Evolutionary conservation across 176 grass and related monocot genomes (phyloP), one percentile per base, ranked within the genome.

Genomic region (Saccharum officinarum): DNA sequence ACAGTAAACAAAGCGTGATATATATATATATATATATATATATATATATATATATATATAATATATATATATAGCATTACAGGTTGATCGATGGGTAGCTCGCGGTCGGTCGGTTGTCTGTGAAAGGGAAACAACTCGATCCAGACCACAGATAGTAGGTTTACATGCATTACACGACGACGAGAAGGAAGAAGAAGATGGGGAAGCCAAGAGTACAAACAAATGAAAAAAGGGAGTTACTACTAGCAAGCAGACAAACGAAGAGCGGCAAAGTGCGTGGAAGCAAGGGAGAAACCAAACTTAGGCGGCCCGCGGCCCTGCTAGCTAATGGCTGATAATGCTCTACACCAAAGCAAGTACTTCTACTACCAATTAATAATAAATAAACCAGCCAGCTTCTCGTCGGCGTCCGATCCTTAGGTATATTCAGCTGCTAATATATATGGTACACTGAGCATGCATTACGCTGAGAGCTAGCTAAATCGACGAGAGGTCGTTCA

Each of bases 71-170:
- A n/a, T n/a, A n/a, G n/a, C n/a, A n/a, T n/a, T n/a, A n/a, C n/a
- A n/a, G 17, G 67, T 42, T 42, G 80, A 82, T 55, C 55, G 67
- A 45, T 75, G 38, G 75, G 80, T 89, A 91, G 83, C 89, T 82
- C 86, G 82, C 76, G 88, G 91, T 92, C 69, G 89, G 96, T 89
- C 83, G 91, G 96, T 98, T 95, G 93, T 92, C 91, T 86, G 74
- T 68, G 67, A 52, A 61, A 63, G 52, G n/a, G 80, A 86, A 89
- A 86, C 91, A 98, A 88, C 91, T 94, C 91, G 87, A 89, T 83
- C 89, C 93, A 52, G 22, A 86, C 89, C 70, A 81, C 80, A 61
- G 20, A 0, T n/a, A 18, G 44, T 54, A 76, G 80, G 85, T 89
- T 82, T 89, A 88, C 82, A 34, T 34, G 34, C 34, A 73, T 13